Conservation (phyloP, 2,329 filamentous ascomycete genomes). For the Rosellinia necatrix region DNA sequence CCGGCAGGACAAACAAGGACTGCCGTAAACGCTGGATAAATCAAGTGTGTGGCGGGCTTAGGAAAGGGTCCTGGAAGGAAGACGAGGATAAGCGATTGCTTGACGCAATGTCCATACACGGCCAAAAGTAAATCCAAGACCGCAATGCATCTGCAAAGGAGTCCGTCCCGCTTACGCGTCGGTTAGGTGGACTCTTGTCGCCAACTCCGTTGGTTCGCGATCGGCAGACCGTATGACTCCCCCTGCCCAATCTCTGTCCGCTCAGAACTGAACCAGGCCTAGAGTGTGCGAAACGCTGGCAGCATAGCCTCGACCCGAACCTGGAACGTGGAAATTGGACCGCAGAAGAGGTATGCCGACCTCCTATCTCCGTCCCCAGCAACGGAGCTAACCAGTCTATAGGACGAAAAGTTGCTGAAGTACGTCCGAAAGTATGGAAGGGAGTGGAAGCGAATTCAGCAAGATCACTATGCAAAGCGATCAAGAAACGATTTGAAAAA, state of each 20-base stretch:
- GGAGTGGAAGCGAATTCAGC: slow-evolving; percentile 34
- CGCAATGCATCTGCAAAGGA: too few species aligned
- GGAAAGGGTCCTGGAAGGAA: slow-evolving; percentile 24
- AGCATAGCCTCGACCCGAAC: slow-evolving; percentile 48
- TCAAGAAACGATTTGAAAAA: slow-evolving; percentile 36
- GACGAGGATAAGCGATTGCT: slow-evolving; percentile 32
- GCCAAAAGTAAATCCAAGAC: slow-evolving; percentile 40
- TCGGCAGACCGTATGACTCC: slow-evolving; percentile 33
- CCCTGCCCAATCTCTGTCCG: not conserved
- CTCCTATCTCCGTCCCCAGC: too few species aligned
- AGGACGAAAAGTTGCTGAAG: slow-evolving; percentile 27
- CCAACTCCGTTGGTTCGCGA: slow-evolving; percentile 44
- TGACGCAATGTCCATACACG: slow-evolving; percentile 44
- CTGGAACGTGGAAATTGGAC: slow-evolving; percentile 39
- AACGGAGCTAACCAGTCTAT: not conserved
- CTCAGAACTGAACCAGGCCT: not conserved
- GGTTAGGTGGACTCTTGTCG: slow-evolving; percentile 46
- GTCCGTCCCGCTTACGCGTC: not conserved
- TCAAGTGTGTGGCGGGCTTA: slow-evolving; percentile 24
- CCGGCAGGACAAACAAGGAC: slow-evolving; percentile 26
- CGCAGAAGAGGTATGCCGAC: slow-evolving; percentile 32
- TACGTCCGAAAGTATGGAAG: slow-evolving; percentile 28
- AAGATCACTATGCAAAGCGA: slow-evolving; percentile 24
- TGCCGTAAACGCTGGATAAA: slow-evolving; percentile 30
- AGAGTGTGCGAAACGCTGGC: slow-evolving; percentile 55